Base-by-base conservation (phyloP, 2,329 filamentous ascomycete species). In the Endothia cerciana region DNA sequence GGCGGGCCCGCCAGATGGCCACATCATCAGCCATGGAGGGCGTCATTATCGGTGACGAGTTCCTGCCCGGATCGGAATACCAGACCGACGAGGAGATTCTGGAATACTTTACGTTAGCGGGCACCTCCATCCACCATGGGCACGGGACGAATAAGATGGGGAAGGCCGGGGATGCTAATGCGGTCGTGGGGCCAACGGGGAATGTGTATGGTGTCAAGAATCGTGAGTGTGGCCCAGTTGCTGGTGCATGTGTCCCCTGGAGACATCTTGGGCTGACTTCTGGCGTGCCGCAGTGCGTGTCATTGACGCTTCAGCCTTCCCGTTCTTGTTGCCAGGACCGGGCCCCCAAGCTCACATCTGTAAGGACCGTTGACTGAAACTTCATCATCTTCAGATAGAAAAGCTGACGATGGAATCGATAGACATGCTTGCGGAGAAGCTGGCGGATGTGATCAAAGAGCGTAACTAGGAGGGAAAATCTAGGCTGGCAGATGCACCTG, bases 141-240 rank as follows among this genome's bases (percentile, higher is more conserved):
- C 64, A 71, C 4, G 72, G 73, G 10, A 77, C 77, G 0, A 78
- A 75, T 63, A 75, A 73, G 17, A 81, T 80, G 77, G 78, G 78
- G 0, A 72, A 62, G 41, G 22, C n/a, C 1, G 36, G 28, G 4
- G 63, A 67, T 15, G 19, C 33, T 2, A 36, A 38, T 11, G 51
- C 62, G 2, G 65, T 67, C 8, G 58, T 67, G 28, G 65, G 49
- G 3, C 28, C 51, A 1, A 19, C 38, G 0, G 62, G 57, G 4
- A 38, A 45, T 7, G 65, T 67, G 19, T 43, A 58, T 49, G 65
- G 65, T 0, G 59, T 65, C 13, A 17, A 2, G 19, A 55, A 55
- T 5, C 19, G 51, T 55, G 17, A 55, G 51, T 55, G 22, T 28
- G 8, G 2, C 19, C n/a, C 22, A 25, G n/a, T n/a, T 41, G 38